Percentiles rank a stretch among this genome's conserved stretches.
phyloP scores from a whole-genome alignment of 2,329 filamentous ascomycete genomes.

The Ophiocordyceps sinensis region DNA sequence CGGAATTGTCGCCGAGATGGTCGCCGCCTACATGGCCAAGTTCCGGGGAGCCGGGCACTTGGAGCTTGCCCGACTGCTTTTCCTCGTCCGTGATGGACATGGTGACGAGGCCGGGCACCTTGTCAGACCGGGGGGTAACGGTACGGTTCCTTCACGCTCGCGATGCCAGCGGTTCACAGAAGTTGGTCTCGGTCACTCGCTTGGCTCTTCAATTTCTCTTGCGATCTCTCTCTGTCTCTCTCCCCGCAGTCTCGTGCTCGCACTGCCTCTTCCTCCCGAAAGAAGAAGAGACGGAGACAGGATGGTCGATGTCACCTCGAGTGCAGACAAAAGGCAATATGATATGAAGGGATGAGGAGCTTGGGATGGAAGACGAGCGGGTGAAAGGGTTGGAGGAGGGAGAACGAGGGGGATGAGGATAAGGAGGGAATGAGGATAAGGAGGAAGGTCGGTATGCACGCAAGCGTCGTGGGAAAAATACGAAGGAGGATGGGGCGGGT shows the following conservation, averaged over 20 bases:
- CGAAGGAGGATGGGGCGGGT: background rate
- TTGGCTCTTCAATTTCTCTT: too few relatives aligned
- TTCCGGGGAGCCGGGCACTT: conserved; percentile 11
- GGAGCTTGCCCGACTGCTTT: conserved; percentile 12
- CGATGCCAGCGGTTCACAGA: too few relatives aligned
- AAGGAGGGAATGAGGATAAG: background rate
- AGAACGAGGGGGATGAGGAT: background rate
- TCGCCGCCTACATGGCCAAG: conserved; percentile 9
- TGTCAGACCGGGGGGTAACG: too few relatives aligned
- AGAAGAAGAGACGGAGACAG: too few relatives aligned
- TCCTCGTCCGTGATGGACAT: conserved; percentile 12
- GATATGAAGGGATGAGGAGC: too few relatives aligned
- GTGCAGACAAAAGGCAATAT: too few relatives aligned
- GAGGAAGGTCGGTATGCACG: background rate
- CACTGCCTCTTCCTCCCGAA: too few relatives aligned
- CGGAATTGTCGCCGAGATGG: conserved; percentile 16
- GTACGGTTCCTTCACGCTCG: too few relatives aligned
- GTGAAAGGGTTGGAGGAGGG: background rate
- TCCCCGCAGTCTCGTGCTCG: too few relatives aligned
- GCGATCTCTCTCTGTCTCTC: too few relatives aligned
- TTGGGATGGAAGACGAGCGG: background rate
- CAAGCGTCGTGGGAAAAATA: background rate
- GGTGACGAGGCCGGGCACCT: background rate
- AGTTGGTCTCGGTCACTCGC: too few relatives aligned
- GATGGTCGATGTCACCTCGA: too few relatives aligned